A percentile compares a stretch with the other conserved stretches of the same genome.
These are phyloP conservation scores for Paraglomus brasilianum DNA, from an alignment of 192 early-diverging fungal species.

Conservation along the genomic window DNA sequence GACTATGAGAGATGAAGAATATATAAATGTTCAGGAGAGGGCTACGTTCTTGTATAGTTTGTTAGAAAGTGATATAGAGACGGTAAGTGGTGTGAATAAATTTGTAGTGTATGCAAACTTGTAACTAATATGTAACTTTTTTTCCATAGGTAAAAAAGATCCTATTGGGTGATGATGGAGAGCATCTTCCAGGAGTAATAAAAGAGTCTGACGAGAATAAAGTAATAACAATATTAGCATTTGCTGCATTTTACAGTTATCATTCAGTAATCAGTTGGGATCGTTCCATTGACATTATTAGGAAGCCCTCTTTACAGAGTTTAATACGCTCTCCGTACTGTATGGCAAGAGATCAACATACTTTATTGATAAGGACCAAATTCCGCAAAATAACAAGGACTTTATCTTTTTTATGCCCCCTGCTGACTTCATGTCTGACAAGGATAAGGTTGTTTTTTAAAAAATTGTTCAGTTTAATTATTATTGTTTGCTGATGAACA, in stretches of 20 bases:
- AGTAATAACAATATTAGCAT: background rate
- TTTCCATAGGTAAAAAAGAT: constrained; percentile 8
- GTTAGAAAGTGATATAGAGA: constrained; percentile 4
- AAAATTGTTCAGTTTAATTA: background rate
- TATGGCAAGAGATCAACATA: constrained; percentile 13
- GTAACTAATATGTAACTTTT: background rate
- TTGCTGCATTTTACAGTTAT: background rate
- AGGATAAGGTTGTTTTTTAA: background rate
- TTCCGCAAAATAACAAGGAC: background rate
- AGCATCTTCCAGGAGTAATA: background rate
- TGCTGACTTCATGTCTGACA: background rate
- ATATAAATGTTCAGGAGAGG: constrained; percentile 15
- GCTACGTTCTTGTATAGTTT: constrained; percentile 16
- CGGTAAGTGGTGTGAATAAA: background rate
- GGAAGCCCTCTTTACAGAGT: background rate
- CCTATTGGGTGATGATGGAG: background rate
- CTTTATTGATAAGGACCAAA: background rate
- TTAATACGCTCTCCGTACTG: constrained; percentile 3
- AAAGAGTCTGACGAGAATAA: background rate
- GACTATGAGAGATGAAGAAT: background rate
- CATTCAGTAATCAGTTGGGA: background rate
- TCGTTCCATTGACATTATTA: background rate
- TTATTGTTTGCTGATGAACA: background rate
- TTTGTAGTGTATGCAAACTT: background rate
- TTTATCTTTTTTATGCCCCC: background rate